Conservation (phyloP, 345 rosid genomes). For the Murraya paniculata region DNA sequence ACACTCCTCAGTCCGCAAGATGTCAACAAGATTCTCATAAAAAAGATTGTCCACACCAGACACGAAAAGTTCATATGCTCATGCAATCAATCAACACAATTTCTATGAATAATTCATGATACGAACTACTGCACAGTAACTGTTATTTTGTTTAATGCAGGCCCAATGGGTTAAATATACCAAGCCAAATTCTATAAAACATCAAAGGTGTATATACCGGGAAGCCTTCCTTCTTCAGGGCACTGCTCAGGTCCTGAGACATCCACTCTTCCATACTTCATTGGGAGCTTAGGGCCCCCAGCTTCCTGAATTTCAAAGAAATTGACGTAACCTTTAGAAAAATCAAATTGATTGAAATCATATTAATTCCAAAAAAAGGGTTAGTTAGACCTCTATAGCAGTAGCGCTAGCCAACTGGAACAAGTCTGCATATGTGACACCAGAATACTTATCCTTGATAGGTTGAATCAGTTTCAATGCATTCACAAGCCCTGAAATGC, state of each 20-base stretch:
- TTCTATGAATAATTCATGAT: neutral
- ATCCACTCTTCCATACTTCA: conserved; percentile 95
- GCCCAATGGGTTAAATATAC: neutral
- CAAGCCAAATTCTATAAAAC: neutral
- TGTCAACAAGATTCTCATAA: neutral
- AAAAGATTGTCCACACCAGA: neutral
- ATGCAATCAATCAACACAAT: neutral
- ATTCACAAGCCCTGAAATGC: conserved; percentile 68
- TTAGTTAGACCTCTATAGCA: conserved; percentile 70
- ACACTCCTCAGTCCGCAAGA: neutral
- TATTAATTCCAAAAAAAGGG: conserved; percentile 5
- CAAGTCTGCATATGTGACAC: conserved; percentile 81
- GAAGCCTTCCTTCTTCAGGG: conserved; percentile 99
- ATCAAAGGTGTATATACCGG: conserved; percentile 52
- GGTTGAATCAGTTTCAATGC: conserved; percentile 77
- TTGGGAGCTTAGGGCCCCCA: conserved; percentile 88
- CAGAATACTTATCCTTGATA: conserved; percentile 80
- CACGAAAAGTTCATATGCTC: neutral
- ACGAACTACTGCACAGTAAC: neutral
- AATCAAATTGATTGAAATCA: neutral
- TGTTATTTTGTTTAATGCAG: neutral
- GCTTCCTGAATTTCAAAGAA: conserved; percentile 58
- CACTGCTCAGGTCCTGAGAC: conserved; percentile 67
- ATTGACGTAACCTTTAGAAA: conserved; percentile 17
- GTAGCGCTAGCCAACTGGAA: conserved; percentile 96